Conservation (phyloP, 768 basidiomycete genomes). For the Mycena rosella region DNA sequence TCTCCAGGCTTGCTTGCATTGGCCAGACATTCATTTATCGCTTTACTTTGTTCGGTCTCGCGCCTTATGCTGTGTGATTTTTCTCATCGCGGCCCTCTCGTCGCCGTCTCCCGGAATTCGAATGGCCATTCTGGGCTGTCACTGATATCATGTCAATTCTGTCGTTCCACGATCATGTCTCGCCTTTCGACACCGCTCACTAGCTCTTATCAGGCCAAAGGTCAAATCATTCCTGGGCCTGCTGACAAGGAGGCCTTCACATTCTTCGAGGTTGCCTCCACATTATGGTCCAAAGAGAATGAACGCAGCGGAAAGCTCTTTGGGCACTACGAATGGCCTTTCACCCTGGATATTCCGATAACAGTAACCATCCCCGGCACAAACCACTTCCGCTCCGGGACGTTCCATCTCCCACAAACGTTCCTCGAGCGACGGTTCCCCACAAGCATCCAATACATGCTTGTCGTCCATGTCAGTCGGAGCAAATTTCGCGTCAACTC, state of each 20-base stretch:
- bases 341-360: slow-evolving; percentile 43
- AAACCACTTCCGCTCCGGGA: slow-evolving; percentile 21
- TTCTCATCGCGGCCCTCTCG: no score
- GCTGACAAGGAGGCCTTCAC: slow-evolving; percentile 36
- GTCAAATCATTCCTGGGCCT: slow-evolving; percentile 38
- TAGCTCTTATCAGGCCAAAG: slow-evolving; percentile 33
- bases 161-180: slow-evolving; percentile 12
- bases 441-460: slow-evolving; percentile 33
- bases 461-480: slow-evolving; percentile 32
- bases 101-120: no score
- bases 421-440: slow-evolving; percentile 33
- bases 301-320: slow-evolving; percentile 35
- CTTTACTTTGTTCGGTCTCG: not conserved
- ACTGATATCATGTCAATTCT: not conserved
- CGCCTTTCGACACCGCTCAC: slow-evolving; percentile 25
- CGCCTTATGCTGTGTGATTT: not conserved
- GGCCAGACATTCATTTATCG: not conserved
- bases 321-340: slow-evolving; percentile 41
- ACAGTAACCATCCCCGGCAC: slow-evolving; percentile 21
- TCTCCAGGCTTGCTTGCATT: not conserved
- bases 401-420: slow-evolving; percentile 33
- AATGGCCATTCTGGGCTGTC: not conserved
- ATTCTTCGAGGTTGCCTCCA: slow-evolving; percentile 36
- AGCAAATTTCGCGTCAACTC: slow-evolving; percentile 36
- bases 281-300: slow-evolving; percentile 38